A percentile compares a stretch with the other conserved stretches of the same genome.
Conservation (phyloP, 2,329 filamentous ascomycete genomes). For the Talaromyces funiculosus region DNA sequence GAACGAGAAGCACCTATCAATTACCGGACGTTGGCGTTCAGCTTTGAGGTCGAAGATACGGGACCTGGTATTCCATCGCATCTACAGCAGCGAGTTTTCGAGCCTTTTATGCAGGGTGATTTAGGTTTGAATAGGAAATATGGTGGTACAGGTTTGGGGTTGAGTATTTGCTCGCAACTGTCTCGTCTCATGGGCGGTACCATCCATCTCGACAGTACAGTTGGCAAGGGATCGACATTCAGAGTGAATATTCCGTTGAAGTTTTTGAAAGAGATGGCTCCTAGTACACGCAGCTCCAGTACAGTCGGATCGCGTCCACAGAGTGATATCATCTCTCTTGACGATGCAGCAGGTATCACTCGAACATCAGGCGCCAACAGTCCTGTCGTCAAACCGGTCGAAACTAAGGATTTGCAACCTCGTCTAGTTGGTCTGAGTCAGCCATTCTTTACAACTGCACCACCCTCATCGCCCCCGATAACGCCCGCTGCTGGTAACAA, state of each 20-base stretch:
- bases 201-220: constrained; percentile 64
- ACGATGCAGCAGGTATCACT: constrained; percentile 22
- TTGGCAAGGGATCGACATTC: constrained; percentile 73
- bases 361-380: constrained; percentile 19
- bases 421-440: constrained; percentile 75
- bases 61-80: constrained; percentile 77
- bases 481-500: not conserved
- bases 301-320: constrained; percentile 26
- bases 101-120: constrained; percentile 93
- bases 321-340: constrained; percentile 24
- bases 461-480: constrained; percentile 5
- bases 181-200: constrained; percentile 75
- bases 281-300: constrained; percentile 25
- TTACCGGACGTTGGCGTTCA: constrained; percentile 66
- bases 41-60: constrained; percentile 84
- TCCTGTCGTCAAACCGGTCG: constrained; percentile 37
- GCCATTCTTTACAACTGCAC: constrained; percentile 62
- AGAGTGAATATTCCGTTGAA: constrained; percentile 76
- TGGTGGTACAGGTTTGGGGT: constrained; percentile 78
- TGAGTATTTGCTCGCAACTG: constrained; percentile 85
- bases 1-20: constrained; percentile 46
- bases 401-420: constrained; percentile 61
- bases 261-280: constrained; percentile 64
- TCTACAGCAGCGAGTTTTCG: constrained; percentile 78
- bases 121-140: constrained; percentile 82